Evolutionary conservation across 1,139 yeast species (phyloP).

Genomic region (Zhuliangozyma blackwelliae): DNA sequence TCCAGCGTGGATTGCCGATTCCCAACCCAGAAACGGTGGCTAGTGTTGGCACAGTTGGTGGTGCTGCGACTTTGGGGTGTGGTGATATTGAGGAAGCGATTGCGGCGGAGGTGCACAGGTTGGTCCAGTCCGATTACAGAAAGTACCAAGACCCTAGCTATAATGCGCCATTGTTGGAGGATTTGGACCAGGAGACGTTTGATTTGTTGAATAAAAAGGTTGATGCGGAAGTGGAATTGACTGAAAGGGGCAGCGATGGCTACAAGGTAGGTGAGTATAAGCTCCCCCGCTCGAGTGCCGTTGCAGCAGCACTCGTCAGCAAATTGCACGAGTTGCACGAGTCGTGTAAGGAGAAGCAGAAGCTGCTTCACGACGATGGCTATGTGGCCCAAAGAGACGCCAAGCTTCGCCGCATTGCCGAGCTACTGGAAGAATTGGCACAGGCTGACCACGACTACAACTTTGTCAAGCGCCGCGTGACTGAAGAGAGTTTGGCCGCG

Average conservation of each 20-base stretch:
- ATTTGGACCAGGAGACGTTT: slow-evolving; percentile 36
- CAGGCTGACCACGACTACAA: slow-evolving; percentile 3
- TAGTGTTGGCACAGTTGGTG: too few relatives aligned
- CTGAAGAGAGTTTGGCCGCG: too few relatives aligned
- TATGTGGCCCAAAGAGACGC: neutral
- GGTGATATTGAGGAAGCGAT: slow-evolving; percentile 15
- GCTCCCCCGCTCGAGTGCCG: slow-evolving; percentile 4
- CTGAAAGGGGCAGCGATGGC: neutral
- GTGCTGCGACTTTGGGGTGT: neutral
- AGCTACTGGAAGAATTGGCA: slow-evolving; percentile 1
- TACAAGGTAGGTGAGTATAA: neutral
- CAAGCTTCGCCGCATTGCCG: neutral
- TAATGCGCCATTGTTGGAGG: slow-evolving; percentile 25
- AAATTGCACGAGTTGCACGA: slow-evolving; percentile 7
- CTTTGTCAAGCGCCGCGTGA: too few relatives aligned
- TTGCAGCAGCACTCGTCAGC: slow-evolving; percentile 5
- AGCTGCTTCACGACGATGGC: neutral
- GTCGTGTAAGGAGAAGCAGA: neutral
- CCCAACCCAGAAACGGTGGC: slow-evolving; percentile 30
- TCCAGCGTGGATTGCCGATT: slow-evolving; percentile 47
- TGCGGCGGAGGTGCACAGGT: slow-evolving; percentile 27
- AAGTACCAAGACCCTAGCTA: slow-evolving; percentile 23
- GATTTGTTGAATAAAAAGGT: slow-evolving; percentile 27
- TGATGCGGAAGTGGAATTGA: slow-evolving; percentile 15
- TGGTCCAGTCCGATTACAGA: slow-evolving; percentile 48